Evolutionary conservation across 2,329 filamentous ascomycete species (phyloP), one percentile per base, ranked within the genome.

Genomic region (Fusarium lyarnte): DNA sequence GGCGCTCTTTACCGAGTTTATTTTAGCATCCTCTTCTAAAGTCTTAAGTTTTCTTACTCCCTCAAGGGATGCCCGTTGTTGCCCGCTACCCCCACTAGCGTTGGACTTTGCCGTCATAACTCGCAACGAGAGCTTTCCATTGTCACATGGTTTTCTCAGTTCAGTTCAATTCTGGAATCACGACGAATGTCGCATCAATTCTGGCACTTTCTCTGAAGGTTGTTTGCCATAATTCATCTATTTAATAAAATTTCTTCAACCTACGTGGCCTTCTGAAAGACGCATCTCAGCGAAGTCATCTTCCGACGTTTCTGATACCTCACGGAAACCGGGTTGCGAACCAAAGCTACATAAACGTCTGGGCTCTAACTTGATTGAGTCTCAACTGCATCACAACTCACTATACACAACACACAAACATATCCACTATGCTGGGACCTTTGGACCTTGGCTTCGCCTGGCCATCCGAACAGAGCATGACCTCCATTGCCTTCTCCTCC

Each of bases 251-350:
- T n/a, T 5, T 17, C 14, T 23, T 8, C n/a, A 65, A 41, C 27
- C 19, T 43, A 45, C 53, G 19, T 47, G 49, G 19, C n/a, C 29
- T 25, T 41, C 45, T 45, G 35, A 78, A 76, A 78, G 54, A 55
- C 69, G 58, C 23, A 25, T 38, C 27, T 52, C 36, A 84, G 82
- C 75, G 27, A 54, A 84, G 82, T 72, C 79, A 83, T 46, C 61
- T 42, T 36, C n/a, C 23, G 35, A 47, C 45, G 36, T n/a, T 46
- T 35, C 55, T 47, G 41, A 67, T 38, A 65, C 42, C 42, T 31
- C 31, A 17, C 29, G n/a, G 31, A 58, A 47, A 63, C 23, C n/a
- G 35, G 42, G 31, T 57, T 62, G 79, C 85, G 63, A 82, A 85
- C 72, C 71, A 74, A 54, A 29, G 25, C 36, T 39, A 41, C 52